Conservation (phyloP, 495 filamentous ascomycete species). For the Aspergillus leporis region DNA sequence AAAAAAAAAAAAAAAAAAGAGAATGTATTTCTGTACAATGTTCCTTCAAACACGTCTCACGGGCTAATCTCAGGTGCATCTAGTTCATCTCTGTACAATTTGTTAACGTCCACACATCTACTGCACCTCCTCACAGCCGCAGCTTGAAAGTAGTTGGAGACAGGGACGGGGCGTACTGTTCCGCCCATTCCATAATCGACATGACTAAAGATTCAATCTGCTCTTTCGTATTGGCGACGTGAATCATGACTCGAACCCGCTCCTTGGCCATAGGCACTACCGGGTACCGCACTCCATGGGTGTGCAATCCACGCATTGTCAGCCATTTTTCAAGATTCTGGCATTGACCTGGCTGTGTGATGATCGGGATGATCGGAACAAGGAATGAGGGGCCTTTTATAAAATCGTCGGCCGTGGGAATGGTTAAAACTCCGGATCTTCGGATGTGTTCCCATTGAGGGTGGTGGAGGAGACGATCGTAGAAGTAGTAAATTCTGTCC, state of each 20-base stretch:
- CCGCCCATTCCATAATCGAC: slow-evolving; percentile 5
- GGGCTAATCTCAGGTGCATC: not conserved
- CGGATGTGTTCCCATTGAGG: not conserved
- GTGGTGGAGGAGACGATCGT: slow-evolving; percentile 4
- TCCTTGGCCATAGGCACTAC: not conserved
- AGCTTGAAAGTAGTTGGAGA: not conserved
- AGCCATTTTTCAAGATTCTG: not conserved
- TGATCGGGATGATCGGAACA: slow-evolving; percentile 2
- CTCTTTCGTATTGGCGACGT: not conserved
- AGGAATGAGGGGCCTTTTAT: not conserved
- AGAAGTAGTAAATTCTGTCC: not conserved
- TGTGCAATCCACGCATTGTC: not conserved
- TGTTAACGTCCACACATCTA: not conserved
- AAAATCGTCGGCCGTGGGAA: not conserved
- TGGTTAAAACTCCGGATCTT: not conserved
- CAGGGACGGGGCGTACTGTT: not conserved
- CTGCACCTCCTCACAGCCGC: not conserved
- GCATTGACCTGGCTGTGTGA: not conserved
- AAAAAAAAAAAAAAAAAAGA: not conserved
- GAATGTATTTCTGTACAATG: not conserved
- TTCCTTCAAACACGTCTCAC: not conserved
- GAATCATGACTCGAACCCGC: slow-evolving; percentile 5
- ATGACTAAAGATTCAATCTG: not conserved
- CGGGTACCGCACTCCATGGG: slow-evolving; percentile 6
- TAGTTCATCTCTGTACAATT: not conserved